phyloP scores from a whole-genome alignment of 176 grass and related monocot species.

The Aegilops umbellulata region DNA sequence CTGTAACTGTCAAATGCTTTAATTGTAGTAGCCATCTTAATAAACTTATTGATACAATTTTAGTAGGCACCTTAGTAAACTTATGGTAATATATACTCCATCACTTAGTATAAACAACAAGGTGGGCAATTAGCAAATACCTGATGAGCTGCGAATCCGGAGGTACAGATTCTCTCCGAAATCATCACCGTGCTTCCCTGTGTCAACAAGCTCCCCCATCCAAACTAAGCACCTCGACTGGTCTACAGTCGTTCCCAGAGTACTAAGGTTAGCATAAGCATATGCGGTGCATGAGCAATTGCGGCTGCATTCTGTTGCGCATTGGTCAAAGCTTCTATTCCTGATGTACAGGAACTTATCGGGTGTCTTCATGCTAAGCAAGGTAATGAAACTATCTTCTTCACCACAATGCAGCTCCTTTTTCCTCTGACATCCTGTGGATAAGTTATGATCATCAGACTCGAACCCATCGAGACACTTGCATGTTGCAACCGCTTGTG shows the following conservation, averaged over 20 bases:
- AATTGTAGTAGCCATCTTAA: background rate
- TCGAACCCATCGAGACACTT: slow-evolving; percentile 38
- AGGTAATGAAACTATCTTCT: background rate
- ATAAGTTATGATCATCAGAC: background rate
- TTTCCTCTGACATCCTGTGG: slow-evolving; percentile 35
- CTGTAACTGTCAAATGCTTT: background rate
- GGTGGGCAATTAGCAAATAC: slow-evolving; percentile 14
- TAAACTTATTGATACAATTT: background rate
- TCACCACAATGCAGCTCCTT: background rate
- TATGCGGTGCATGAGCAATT: slow-evolving; percentile 66
- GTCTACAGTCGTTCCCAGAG: background rate
- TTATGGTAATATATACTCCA: background rate
- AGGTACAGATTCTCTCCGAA: slow-evolving; percentile 51
- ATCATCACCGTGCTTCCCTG: background rate
- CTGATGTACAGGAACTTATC: slow-evolving; percentile 23
- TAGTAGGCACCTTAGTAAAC: background rate
- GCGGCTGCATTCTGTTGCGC: slow-evolving; percentile 25
- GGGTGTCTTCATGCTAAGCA: background rate
- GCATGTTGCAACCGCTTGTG: background rate
- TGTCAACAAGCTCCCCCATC: slow-evolving; percentile 47
- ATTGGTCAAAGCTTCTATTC: slow-evolving; percentile 23
- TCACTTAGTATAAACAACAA: background rate
- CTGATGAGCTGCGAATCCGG: background rate
- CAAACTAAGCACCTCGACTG: slow-evolving; percentile 54
- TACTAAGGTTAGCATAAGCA: slow-evolving; percentile 19